A percentile compares a stretch with the other conserved stretches of the same genome.
Evolutionary conservation across 768 basidiomycete genomes (phyloP).

Genomic region (Naganishia randhawae): DNA sequence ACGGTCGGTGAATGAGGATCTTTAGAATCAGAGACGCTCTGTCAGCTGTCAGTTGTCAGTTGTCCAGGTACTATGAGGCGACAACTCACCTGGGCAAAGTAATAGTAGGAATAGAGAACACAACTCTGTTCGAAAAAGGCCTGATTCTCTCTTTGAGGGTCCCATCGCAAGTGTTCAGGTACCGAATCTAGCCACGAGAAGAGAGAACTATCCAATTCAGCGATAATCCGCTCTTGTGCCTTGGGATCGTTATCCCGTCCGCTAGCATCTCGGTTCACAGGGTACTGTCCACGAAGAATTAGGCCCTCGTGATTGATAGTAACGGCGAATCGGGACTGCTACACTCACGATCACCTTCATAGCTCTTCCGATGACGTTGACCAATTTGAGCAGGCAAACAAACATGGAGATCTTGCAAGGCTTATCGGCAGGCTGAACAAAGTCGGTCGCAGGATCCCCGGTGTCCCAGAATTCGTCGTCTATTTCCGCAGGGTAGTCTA

Average conservation of each 20-base stretch:
- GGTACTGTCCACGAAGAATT: constrained; percentile 57
- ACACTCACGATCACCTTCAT: constrained; percentile 61
- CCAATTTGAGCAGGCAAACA: constrained; percentile 59
- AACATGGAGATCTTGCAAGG: constrained; percentile 61
- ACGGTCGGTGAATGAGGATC: constrained; percentile 73
- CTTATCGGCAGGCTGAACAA: constrained; percentile 63
- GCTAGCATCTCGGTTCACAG: constrained; percentile 60
- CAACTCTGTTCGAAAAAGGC: constrained; percentile 62
- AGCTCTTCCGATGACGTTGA: constrained; percentile 61
- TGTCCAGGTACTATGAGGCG: not conserved
- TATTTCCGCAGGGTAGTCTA: constrained; percentile 68
- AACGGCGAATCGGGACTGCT: constrained; percentile 5
- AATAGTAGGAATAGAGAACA: constrained; percentile 60
- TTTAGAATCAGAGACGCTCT: constrained; percentile 51
- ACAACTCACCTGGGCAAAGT: constrained; percentile 52
- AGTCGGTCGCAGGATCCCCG: constrained; percentile 58
- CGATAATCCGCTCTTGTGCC: constrained; percentile 55
- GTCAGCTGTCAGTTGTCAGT: not conserved
- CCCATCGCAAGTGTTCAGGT: constrained; percentile 63
- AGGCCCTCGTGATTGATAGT: constrained; percentile 11
- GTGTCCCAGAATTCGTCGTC: constrained; percentile 77
- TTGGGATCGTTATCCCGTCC: constrained; percentile 35
- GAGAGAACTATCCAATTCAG: constrained; percentile 66
- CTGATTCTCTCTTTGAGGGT: constrained; percentile 56
- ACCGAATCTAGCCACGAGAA: constrained; percentile 68